Conservation (phyloP, 176 grass and related monocot species). For the Typha latifolia region DNA sequence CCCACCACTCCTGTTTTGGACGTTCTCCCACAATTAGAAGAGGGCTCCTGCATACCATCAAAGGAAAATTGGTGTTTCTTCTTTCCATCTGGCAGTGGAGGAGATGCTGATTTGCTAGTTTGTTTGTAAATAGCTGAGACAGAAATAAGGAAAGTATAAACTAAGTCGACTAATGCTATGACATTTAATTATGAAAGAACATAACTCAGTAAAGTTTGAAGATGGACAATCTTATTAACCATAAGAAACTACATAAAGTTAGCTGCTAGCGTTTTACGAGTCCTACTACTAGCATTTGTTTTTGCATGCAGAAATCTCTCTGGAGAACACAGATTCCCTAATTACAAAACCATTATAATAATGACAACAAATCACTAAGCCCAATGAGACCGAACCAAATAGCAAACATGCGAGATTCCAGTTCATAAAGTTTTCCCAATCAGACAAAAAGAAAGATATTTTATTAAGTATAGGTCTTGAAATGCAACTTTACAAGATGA, state of each 20-base stretch:
- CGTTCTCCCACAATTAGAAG: slow-evolving; percentile 11
- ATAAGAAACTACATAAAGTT: not conserved
- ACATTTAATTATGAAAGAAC: too few relatives aligned
- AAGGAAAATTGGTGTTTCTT: slow-evolving; percentile 37
- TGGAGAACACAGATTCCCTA: not conserved
- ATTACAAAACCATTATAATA: not conserved
- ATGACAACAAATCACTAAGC: not conserved
- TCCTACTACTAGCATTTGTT: not conserved
- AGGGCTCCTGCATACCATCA: slow-evolving; percentile 21
- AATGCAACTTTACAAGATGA: not conserved
- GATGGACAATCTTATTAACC: too few relatives aligned
- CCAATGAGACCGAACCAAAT: not conserved
- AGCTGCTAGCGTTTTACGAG: not conserved
- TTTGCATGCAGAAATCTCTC: not conserved
- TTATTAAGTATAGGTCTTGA: not conserved
- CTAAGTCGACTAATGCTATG: too few relatives aligned
- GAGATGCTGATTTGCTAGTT: slow-evolving; percentile 11
- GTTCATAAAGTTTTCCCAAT: not conserved
- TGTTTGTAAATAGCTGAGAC: slow-evolving; percentile 60
- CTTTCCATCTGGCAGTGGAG: slow-evolving; percentile 23
- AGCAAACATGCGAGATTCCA: not conserved
- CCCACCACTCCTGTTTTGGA: slow-evolving; percentile 12
- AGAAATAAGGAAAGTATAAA: not conserved
- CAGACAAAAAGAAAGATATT: not conserved
- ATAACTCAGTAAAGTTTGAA: too few relatives aligned